phyloP scores from a whole-genome alignment of 176 grass and related monocot species.

The Rhynchospora pubera region DNA sequence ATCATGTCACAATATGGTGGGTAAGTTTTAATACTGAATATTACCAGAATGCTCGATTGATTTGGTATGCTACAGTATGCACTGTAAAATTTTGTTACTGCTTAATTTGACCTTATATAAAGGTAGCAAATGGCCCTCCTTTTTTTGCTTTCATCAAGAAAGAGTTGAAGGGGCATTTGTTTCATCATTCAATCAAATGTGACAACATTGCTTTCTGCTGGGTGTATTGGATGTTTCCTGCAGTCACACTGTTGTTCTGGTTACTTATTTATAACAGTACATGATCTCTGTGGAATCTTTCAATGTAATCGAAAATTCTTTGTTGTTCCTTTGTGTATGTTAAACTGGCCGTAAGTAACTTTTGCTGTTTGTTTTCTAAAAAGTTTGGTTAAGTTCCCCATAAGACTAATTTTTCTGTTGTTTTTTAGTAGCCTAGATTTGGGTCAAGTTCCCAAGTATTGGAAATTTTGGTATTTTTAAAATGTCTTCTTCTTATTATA shows the following conservation, averaged over 20 bases:
- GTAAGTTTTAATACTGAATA: neutral
- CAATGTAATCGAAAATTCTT: too few relatives aligned
- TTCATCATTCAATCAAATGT: neutral
- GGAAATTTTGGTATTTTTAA: neutral
- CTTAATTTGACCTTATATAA: neutral
- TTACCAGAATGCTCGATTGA: neutral
- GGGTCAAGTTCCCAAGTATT: neutral
- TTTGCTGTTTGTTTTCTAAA: too few relatives aligned
- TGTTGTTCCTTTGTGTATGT: too few relatives aligned
- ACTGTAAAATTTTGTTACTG: neutral
- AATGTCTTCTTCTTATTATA: neutral
- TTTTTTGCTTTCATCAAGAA: neutral
- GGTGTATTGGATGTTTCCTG: neutral
- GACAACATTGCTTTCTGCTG: neutral
- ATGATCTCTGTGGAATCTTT: neutral
- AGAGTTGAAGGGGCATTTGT: neutral
- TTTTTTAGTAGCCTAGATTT: neutral
- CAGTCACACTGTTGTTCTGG: neutral
- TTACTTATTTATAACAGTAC: neutral
- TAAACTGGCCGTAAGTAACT: too few relatives aligned
- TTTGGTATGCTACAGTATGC: neutral
- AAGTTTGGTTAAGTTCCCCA: neutral
- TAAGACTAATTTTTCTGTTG: neutral
- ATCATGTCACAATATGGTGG: conserved; percentile 47
- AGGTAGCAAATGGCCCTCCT: neutral